Base-by-base conservation (phyloP, 1,139 yeast genomes). In the Saccharomyces hybrid region DNA sequence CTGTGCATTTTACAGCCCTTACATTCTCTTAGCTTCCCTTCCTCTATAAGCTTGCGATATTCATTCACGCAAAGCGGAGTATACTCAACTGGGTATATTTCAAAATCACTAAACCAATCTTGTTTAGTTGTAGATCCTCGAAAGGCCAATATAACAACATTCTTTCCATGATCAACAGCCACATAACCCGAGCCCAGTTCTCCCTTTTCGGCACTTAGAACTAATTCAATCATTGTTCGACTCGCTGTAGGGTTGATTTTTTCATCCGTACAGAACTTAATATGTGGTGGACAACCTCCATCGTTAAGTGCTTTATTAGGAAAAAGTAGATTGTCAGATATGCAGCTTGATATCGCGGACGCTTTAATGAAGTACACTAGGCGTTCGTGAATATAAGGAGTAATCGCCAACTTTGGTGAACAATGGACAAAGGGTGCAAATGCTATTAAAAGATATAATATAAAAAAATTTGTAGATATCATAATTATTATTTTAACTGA, bases 71-170 rank as follows among this genome's bases (percentile, higher is more conserved):
- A 58, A 52, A 59, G 58, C 48, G 63, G 67, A 59, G 66, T 8
- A 80, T 82, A 52, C 55, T 63, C 61, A 74, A 73, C 73, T 0
- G 81, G 81, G 8, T 72, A 55, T 44, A 76, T 71, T 52, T 75
- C 75, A 50, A 82, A 68, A 69, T 83, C 83, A 46, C 80, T 75
- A 19, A 75, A 58, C 82, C 86, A 79, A 62, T 84, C 91, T 47
- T 77, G 73, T 8, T 73, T 67, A 5, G 84, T 75, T 1, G 81
- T 73, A 0, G 86, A 80, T 2, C 89, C 88, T 67, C 87, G 75
- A 56, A 82, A 80, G 0, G 64, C 63, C 34, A 38, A 70, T 73
- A 57, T 79, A 61, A 54, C 76, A 55, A 31, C 84, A 68, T 58
- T 73, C 65, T 54, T 73, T 62, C 4, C 81, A 54, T 67, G 70